Percentiles rank a stretch among this genome's conserved stretches.
phyloP scores from a whole-genome alignment of 164 flowering plant species.

The Santalum album region DNA sequence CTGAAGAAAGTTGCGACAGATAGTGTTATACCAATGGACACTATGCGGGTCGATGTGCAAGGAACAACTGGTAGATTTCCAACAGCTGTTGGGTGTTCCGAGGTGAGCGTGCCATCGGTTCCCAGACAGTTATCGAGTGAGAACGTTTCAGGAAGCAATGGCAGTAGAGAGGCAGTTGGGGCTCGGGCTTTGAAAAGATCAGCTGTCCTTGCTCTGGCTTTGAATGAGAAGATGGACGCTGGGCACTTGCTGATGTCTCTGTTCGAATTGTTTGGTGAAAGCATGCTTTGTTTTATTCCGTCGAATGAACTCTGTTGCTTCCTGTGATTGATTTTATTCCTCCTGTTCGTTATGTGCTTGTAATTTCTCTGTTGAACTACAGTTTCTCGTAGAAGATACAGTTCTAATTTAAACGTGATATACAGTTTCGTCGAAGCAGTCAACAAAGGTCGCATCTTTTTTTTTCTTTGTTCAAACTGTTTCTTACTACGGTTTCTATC shows the following conservation, averaged over 20 bases:
- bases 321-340: constrained; percentile 25
- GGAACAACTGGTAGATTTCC: constrained; percentile 40
- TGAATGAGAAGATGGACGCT: constrained; percentile 65
- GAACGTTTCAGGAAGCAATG: constrained; percentile 23
- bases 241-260: constrained; percentile 50
- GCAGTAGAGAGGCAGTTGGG: constrained; percentile 28
- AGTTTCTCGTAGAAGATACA: too few relatives aligned
- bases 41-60: constrained; percentile 36
- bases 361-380: too few relatives aligned
- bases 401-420: too few relatives aligned
- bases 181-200: constrained; percentile 26
- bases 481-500: too few relatives aligned
- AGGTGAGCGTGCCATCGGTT: constrained; percentile 26
- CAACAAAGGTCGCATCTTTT: too few relatives aligned
- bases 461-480: too few relatives aligned
- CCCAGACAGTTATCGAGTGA: constrained; percentile 28
- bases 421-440: too few relatives aligned
- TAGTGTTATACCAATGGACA: constrained; percentile 31
- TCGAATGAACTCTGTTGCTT: constrained; percentile 52
- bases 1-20: constrained; percentile 54
- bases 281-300: constrained; percentile 56
- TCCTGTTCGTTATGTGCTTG: too few relatives aligned
- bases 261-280: constrained; percentile 63
- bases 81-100: constrained; percentile 24
- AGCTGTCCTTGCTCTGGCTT: constrained; percentile 44